Evolutionary conservation across 1,139 yeast species (phyloP), one percentile per base, ranked within the genome.

Genomic region (Debaryomycetaceae sp.): DNA sequence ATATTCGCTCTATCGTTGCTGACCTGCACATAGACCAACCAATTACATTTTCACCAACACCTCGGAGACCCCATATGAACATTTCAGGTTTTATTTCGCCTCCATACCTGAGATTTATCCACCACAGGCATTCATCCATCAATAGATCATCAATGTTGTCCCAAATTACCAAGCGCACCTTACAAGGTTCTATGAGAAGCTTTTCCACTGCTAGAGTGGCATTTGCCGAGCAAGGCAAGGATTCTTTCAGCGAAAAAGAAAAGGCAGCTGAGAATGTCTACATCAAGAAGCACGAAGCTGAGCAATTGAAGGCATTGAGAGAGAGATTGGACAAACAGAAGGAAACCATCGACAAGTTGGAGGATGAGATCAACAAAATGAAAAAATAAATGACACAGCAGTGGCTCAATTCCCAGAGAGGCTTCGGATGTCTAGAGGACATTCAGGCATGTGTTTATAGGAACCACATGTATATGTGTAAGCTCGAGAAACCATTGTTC

Each of bases 241-340:
- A 68, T 52, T 56, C 72, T 31, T 72, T 73, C 59, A 54, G 62
- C 50, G 77, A 73, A 48, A 72, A 68, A 57, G 78, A 74, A 63
- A 70, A 59, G 50, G 78, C 78, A 44, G 68, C 70, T 55, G 79
- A 74, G 59, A 63, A 59, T 49, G 67, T 65, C 42, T 74, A 72
- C 63, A 60, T 74, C 51, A 74, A 62, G 58, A 68, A 72, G 59
- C 78, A 72, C 53, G 78, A 74, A 63, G 69, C 71, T 45, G 78
- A 73, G 59, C 78, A 73, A 66, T 74, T 74, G 63, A 69, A 66
- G 59, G 66, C 65, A 43, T 73, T 74, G 60, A 74, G 58, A 55
- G 77, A 71, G 53, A 66, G 72, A 60, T 70, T 74, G 59, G 69
- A 68, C 47, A 58, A 72, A 54, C 78, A 72, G 59, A 71, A 73